These are phyloP conservation scores for Paramyrothecium roridum DNA, from an alignment of 2,329 filamentous ascomycete species.

Conservation along the genomic window DNA sequence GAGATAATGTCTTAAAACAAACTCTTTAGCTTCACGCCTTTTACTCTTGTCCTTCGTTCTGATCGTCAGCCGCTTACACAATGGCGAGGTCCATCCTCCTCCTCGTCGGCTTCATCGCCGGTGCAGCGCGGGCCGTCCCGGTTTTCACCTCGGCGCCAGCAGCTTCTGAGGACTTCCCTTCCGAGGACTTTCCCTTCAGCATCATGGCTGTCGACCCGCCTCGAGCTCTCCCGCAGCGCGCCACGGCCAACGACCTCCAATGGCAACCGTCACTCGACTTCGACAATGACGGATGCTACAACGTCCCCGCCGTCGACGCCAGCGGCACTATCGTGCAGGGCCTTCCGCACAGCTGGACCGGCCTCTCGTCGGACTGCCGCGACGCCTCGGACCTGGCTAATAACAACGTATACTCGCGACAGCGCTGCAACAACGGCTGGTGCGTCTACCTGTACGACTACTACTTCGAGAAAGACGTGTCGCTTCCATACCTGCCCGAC, in stretches of 20 bases:
- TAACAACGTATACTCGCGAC: slow-evolving; percentile 1
- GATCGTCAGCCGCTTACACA: background rate
- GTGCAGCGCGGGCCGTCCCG: background rate
- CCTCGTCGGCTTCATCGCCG: background rate
- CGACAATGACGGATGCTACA: slow-evolving; percentile 1
- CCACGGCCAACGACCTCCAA: slow-evolving; percentile 13
- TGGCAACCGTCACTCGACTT: slow-evolving; percentile 18
- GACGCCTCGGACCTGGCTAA: background rate
- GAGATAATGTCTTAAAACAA: background rate
- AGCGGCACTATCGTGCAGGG: background rate
- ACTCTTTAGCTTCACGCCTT: background rate
- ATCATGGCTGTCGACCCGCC: slow-evolving; percentile 8
- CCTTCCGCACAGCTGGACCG: background rate
- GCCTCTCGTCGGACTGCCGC: background rate
- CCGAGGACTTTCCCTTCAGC: background rate
- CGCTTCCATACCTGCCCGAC: background rate
- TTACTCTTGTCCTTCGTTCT: background rate
- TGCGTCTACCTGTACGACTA: slow-evolving; percentile 2
- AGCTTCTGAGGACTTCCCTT: background rate
- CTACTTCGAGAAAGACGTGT: slow-evolving; percentile 2
- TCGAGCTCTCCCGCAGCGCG: slow-evolving; percentile 12
- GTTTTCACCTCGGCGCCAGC: background rate
- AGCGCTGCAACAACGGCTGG: slow-evolving; percentile 4
- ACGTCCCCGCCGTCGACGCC: background rate
- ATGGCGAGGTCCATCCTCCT: background rate